These are phyloP conservation scores for Athelia psychrophila DNA, from an alignment of 1,284 basidiomycete species.

Conservation along the genomic window DNA sequence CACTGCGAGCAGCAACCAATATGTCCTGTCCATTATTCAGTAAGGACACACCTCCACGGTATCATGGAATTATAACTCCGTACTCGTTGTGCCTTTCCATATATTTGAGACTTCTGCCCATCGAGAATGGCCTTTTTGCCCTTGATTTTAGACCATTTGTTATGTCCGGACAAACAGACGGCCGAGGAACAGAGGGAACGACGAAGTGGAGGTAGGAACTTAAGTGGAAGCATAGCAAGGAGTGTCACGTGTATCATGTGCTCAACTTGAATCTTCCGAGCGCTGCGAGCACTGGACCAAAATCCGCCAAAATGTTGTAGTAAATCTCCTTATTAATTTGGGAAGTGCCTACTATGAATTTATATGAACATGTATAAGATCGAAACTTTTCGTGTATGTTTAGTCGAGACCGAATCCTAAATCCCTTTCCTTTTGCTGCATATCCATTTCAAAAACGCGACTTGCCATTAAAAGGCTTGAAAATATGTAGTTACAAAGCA, in stretches of 20 bases:
- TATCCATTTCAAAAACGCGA: no score
- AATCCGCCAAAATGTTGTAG: no score
- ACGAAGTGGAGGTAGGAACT: not conserved
- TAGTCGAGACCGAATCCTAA: no score
- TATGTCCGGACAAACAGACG: not conserved
- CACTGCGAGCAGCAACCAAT: not conserved
- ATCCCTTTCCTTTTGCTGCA: no score
- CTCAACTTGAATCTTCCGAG: not conserved
- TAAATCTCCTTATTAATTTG: not conserved
- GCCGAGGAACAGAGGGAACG: not conserved
- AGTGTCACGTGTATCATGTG: not conserved
- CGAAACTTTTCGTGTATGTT: no score
- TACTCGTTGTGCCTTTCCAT: slow-evolving; percentile 59
- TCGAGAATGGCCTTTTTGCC: slow-evolving; percentile 77
- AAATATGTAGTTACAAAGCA: not conserved
- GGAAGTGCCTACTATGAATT: no score
- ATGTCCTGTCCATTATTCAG: not conserved
- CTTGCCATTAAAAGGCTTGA: not conserved
- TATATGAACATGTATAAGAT: no score
- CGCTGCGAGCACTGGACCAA: no score
- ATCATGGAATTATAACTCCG: not conserved
- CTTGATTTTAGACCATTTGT: slow-evolving; percentile 84
- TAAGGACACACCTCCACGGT: no score
- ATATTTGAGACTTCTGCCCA: slow-evolving; percentile 58
- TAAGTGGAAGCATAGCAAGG: not conserved